phyloP scores from a whole-genome alignment of 129 eudicot species.

The Helianthus tuberosus region DNA sequence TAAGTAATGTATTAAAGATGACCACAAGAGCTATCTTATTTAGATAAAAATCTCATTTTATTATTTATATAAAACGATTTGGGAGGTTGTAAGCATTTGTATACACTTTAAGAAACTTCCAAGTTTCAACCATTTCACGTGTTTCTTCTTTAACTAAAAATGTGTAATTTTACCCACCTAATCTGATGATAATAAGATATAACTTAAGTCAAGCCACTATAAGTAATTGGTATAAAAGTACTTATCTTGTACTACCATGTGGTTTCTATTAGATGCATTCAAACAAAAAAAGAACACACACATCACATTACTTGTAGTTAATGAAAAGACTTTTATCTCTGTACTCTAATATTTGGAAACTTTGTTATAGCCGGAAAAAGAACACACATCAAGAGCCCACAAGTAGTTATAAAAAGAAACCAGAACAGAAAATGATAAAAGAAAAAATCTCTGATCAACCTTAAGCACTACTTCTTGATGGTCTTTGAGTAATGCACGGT shows the following conservation, averaged over 20 bases:
- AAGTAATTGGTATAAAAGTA: neutral
- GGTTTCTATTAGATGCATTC: neutral
- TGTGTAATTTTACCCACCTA: neutral
- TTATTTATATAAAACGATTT: neutral
- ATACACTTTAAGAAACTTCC: conserved; percentile 1
- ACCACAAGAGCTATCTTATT: neutral
- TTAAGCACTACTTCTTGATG: conserved; percentile 88
- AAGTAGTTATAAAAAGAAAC: neutral
- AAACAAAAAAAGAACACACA: neutral
- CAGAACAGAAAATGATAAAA: conserved; percentile 8
- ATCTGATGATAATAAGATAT: neutral
- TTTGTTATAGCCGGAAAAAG: neutral
- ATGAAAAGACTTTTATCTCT: neutral
- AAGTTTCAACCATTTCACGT: neutral
- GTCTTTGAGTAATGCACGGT: conserved; percentile 73
- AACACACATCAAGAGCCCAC: neutral
- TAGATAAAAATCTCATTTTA: neutral
- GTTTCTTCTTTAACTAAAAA: neutral
- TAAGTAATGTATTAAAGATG: neutral
- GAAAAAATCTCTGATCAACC: conserved; percentile 48
- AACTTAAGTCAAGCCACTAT: neutral
- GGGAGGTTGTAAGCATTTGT: conserved; percentile 11
- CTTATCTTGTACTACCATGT: conserved; percentile 1
- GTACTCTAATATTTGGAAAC: conserved; percentile 7
- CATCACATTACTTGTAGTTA: neutral